phyloP scores from a whole-genome alignment of 2,329 filamentous ascomycete genomes.

The Diaporthe aspalathi region DNA sequence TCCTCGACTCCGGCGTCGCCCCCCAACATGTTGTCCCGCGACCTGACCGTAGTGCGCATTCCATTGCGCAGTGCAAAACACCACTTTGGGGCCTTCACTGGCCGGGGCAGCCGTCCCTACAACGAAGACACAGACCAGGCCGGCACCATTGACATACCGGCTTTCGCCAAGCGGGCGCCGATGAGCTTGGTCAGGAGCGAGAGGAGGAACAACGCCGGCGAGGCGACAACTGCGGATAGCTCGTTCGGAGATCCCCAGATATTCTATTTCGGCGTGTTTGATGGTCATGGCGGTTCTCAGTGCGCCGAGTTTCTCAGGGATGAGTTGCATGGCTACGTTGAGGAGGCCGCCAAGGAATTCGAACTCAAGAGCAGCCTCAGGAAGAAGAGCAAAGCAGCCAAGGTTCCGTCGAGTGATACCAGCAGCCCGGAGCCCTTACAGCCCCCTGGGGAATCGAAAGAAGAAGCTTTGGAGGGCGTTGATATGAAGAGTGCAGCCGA shows the following conservation, averaged over 20 bases:
- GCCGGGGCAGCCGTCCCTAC: constrained; percentile 84
- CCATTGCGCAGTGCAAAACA: constrained; percentile 94
- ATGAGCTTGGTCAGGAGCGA: constrained; percentile 64
- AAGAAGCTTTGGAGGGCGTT: constrained; percentile 47
- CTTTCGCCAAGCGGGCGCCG: constrained; percentile 87
- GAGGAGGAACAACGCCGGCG: constrained; percentile 62
- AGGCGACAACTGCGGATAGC: constrained; percentile 78
- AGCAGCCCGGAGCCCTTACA: constrained; percentile 33
- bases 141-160: constrained; percentile 90
- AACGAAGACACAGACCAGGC: constrained; percentile 97
- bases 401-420: constrained; percentile 30
- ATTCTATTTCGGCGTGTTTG: constrained; percentile 97
- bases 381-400: constrained; percentile 48
- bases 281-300: constrained; percentile 91
- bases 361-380: constrained; percentile 81
- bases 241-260: constrained; percentile 91
- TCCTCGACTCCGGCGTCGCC: constrained; percentile 70
- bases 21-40: constrained; percentile 71
- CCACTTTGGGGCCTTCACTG: constrained; percentile 86
- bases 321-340: constrained; percentile 87
- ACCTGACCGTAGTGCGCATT: constrained; percentile 94
- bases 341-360: constrained; percentile 81
- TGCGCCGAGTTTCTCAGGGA: constrained; percentile 90
- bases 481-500: constrained; percentile 64
- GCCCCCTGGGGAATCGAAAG: constrained; percentile 43